Percentiles rank a stretch among this genome's conserved stretches.
Conservation (phyloP, 2,329 filamentous ascomycete species). For the Pochonia chlamydosporia region DNA sequence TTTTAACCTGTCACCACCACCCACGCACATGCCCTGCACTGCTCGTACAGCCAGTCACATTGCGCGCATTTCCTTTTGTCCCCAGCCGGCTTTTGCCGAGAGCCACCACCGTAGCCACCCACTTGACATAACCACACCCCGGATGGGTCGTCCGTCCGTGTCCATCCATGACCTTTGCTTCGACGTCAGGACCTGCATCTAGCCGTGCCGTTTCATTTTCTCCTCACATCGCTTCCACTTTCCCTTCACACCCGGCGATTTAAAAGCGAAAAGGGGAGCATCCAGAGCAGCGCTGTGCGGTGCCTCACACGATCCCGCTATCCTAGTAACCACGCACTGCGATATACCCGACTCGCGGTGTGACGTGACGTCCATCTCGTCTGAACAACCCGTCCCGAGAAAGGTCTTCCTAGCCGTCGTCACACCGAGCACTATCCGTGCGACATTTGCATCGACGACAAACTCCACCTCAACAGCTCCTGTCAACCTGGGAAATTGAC, state of each 20-base stretch:
- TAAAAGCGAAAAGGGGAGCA: no score
- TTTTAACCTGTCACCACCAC: no score
- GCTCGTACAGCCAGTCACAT: slow-evolving; percentile 4
- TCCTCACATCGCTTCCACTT: neutral
- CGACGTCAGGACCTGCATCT: slow-evolving; percentile 1
- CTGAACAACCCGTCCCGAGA: neutral
- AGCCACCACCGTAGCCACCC: neutral
- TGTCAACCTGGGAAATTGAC: neutral
- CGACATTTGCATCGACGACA: neutral
- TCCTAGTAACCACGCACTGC: no score
- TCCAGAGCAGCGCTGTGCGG: no score
- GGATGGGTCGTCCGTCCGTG: no score
- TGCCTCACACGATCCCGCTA: no score
- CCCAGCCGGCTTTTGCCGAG: slow-evolving; percentile 19
- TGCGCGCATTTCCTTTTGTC: neutral
- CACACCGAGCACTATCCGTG: no score
- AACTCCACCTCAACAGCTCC: slow-evolving; percentile 1
- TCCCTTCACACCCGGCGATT: neutral
- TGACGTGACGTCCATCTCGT: neutral
- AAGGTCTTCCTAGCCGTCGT: no score
- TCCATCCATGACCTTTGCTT: neutral
- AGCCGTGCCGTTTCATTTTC: neutral
- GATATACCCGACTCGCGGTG: neutral
- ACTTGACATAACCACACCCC: neutral
- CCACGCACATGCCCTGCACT: no score